Conservation (phyloP, 2,329 filamentous ascomycete genomes). For the Colletotrichum australisinense region DNA sequence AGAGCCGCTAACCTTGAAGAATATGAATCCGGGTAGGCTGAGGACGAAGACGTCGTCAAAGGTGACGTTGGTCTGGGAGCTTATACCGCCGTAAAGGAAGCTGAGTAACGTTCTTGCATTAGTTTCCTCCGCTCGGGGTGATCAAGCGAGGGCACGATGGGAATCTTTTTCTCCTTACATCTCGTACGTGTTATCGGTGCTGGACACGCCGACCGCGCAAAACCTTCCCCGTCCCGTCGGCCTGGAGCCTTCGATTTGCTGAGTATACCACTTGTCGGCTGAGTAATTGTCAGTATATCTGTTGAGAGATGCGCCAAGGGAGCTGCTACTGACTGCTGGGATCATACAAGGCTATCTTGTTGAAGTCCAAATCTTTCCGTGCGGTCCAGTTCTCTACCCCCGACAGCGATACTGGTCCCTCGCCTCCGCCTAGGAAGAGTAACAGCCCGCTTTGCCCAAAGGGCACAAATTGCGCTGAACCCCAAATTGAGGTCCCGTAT, state of each 20-base stretch:
- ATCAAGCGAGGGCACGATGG: background rate
- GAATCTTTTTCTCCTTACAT: conserved; percentile 41
- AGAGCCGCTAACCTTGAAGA: too few relatives aligned
- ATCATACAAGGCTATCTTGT: conserved; percentile 46
- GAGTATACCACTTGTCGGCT: conserved; percentile 44
- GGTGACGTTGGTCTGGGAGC: too few relatives aligned
- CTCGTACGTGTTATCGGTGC: conserved; percentile 48
- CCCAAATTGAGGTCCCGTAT: conserved; percentile 43
- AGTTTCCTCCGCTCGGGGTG: background rate
- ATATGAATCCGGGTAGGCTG: too few relatives aligned
- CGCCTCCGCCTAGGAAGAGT: conserved; percentile 46
- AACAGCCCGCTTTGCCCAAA: conserved; percentile 48
- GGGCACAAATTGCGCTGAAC: conserved; percentile 44
- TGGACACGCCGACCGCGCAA: conserved; percentile 47
- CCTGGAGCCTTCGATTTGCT: conserved; percentile 45
- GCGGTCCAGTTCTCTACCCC: background rate
- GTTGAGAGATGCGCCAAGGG: background rate
- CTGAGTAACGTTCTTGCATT: background rate
- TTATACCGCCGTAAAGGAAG: too few relatives aligned
- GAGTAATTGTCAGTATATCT: background rate
- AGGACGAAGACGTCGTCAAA: too few relatives aligned
- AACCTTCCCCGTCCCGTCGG: conserved; percentile 44
- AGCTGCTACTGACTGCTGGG: conserved; percentile 40
- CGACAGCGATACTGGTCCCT: conserved; percentile 38
- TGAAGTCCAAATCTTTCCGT: conserved; percentile 40